Base-by-base conservation (phyloP, 805 yeast species). In the Saturnispora galanensis region DNA sequence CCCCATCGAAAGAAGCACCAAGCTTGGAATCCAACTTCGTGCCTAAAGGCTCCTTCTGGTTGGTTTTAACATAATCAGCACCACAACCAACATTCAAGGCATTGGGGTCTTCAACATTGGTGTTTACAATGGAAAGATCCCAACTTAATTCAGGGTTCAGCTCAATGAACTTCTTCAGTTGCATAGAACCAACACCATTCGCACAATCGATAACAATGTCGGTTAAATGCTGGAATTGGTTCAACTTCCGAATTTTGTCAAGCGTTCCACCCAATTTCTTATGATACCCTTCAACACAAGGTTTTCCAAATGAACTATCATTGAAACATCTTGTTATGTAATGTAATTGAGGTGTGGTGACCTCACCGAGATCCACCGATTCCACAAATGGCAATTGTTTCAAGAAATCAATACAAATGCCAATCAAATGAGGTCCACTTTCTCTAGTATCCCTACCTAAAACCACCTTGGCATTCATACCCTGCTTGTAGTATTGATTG, bases 341-440 rank as follows among this genome's bases (percentile, higher is more conserved):
- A 63, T 93, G 98, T 55, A 93, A 73, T 62, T 93, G 95, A 4
- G 98, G 98, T 2, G 98, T 93, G 10, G 97, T 88, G 46, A 87
- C 67, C 46, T 82, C 65, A 8, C 88, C 88, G 56, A 70, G 77
- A 62, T 86, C 79, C 26, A 66, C 55, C 48, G 59, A 67, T 21
- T 55, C 54, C 1, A 79, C 69, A 12, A 47, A 30, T 10, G 45
- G 38, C 5, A 42, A 30, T 2, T 21, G 3, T 28, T 67, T 62
- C 35, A 84, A 59, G 0, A 95, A 90, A 41, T 75, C 84, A 41
- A 70, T 66, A 2, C 84, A 70, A 12, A 86, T 72, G 5, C 65
- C 57, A 1, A 76, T 61, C 47, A 93, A 73, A 5, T 72, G 47
- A 5, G 84, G 84, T 18, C 96, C 89, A 0, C 95, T 81, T 34